Conservation (phyloP, 345 rosid species). For the Cardiospermum halicacabum region DNA sequence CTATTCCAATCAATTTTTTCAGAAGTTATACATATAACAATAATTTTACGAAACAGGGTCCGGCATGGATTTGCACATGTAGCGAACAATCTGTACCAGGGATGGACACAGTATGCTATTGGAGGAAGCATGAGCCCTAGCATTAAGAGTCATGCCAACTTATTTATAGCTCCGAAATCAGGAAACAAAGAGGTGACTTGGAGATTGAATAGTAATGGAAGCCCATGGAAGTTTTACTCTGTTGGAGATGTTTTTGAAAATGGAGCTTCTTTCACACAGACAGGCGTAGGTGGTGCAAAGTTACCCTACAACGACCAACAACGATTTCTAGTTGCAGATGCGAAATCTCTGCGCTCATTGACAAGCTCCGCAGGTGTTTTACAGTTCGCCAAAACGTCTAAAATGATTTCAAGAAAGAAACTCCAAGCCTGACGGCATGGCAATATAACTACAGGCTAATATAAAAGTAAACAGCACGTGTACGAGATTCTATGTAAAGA, state of each 20-base stretch:
- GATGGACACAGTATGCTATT: slow-evolving; percentile 79
- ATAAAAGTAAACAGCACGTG: too few species aligned
- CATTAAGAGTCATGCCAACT: slow-evolving; percentile 71
- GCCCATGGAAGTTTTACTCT: slow-evolving; percentile 55
- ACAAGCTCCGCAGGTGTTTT: slow-evolving; percentile 54
- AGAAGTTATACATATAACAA: neutral
- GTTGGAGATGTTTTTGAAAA: slow-evolving; percentile 50
- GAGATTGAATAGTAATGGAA: slow-evolving; percentile 24
- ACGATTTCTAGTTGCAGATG: slow-evolving; percentile 40
- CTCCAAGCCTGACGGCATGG: too few species aligned
- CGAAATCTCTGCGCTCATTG: slow-evolving; percentile 31
- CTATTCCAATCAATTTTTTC: neutral
- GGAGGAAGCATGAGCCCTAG: slow-evolving; percentile 82
- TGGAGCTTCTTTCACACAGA: slow-evolving; percentile 52
- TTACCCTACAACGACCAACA: slow-evolving; percentile 41
- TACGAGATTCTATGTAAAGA: too few species aligned
- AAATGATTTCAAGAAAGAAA: too few species aligned
- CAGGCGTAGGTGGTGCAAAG: slow-evolving; percentile 42
- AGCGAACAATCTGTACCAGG: slow-evolving; percentile 67
- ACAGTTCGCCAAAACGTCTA: slow-evolving; percentile 29
- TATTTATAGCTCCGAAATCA: slow-evolving; percentile 51
- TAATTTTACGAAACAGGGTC: slow-evolving; percentile 33
- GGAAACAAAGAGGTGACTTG: slow-evolving; percentile 58
- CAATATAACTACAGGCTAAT: too few species aligned
- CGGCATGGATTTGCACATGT: slow-evolving; percentile 74